Conservation (phyloP, 345 rosid species). For the Mallotus nudiflorus region DNA sequence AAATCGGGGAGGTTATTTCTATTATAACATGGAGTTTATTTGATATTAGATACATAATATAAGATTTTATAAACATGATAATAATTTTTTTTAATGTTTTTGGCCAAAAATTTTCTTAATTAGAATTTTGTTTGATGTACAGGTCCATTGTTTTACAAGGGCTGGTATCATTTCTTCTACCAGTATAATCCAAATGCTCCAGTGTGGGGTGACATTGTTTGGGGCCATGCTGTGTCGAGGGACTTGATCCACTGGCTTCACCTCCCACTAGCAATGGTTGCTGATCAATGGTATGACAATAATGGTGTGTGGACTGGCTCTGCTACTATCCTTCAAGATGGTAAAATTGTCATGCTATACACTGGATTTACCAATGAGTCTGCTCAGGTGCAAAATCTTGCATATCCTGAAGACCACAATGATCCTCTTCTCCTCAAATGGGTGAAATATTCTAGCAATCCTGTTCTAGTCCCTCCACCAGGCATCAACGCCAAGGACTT, state of each 20-base stretch:
- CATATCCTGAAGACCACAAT: slow-evolving; percentile 66
- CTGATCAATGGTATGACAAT: slow-evolving; percentile 77
- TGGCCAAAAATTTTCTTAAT: no score
- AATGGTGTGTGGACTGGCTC: slow-evolving; percentile 96
- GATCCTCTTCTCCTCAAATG: slow-evolving; percentile 79
- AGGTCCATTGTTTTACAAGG: slow-evolving; percentile 93
- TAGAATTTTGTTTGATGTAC: no score
- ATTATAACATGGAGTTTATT: no score
- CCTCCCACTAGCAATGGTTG: slow-evolving; percentile 84
- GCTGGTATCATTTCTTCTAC: slow-evolving; percentile 95
- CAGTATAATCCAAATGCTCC: slow-evolving; percentile 88
- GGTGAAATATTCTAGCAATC: slow-evolving; percentile 70
- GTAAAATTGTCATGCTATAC: slow-evolving; percentile 74
- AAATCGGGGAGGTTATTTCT: no score
- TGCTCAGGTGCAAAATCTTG: slow-evolving; percentile 88
- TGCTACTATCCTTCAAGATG: slow-evolving; percentile 79
- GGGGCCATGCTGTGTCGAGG: slow-evolving; percentile 92
- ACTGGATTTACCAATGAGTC: slow-evolving; percentile 75
- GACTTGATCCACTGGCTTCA: slow-evolving; percentile 86
- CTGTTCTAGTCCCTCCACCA: slow-evolving; percentile 72
- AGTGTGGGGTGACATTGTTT: slow-evolving; percentile 88
- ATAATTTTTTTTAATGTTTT: no score
- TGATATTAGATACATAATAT: no score
- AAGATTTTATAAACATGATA: no score
- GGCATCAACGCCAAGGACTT: slow-evolving; percentile 63